Base-by-base conservation (phyloP, 805 yeast genomes). In the Saturnispora diversa region DNA sequence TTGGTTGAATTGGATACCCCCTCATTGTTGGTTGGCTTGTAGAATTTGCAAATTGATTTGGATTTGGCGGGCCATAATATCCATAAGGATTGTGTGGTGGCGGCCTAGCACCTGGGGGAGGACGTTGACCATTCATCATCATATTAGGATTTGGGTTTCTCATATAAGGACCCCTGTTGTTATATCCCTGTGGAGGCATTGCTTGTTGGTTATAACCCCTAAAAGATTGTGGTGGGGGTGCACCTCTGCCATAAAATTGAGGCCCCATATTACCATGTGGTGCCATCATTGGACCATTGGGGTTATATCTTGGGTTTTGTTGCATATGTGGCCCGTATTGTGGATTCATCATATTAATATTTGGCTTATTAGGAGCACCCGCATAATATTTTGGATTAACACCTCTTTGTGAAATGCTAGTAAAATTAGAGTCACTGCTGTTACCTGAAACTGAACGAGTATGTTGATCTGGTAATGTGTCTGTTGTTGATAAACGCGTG, bases 341-440 rank as follows among this genome's bases (percentile, higher is more conserved):
- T 3, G 20, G 12, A 22, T 32, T 32, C 20, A 10, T 19, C 13
- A 15, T 9, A 3, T 42, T 44, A 11, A 29, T 21, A 7, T 24
- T 22, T 15, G 39, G 38, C 16, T 34, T 33, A 21, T 25, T 31
- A 10, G 36, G 50, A 20, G 60, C 59, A 26, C 65, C 68, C 42
- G 61, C 53, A 40, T 63, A 67, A 49, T 74, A 77, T 21, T 64
- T 60, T 13, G 82, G 84, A 51, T 82, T 82, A 12, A 76, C 69
- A 21, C 79, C 87, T 55, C 90, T 66, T 59, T 82, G 90, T 6
- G 88, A 80, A 2, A 83, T 84, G 39, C 86, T 77, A 1, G 92
- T 82, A 58, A 83, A 80, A 52, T 79, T 80, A 1, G 90, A 81
- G 35, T 42, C 39, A 6, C 34, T 27, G 15, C 45, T 41, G 27